These are phyloP conservation scores for Gamarada debralockiae DNA, from an alignment of 495 filamentous ascomycete species.

Conservation along the genomic window DNA sequence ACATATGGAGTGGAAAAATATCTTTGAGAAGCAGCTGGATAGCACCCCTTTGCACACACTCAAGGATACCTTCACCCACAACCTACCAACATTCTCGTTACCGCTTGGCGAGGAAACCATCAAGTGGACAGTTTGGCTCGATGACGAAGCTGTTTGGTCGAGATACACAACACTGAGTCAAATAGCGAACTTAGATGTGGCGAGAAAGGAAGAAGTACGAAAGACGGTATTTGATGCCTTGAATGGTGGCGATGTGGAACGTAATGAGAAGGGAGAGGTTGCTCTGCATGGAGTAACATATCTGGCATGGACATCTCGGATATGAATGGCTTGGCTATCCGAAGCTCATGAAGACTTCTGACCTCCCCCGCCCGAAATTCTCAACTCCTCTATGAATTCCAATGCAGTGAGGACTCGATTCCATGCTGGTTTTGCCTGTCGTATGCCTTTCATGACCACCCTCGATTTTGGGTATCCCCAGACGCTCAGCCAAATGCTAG, in stretches of 20 bases:
- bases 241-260: conserved; percentile 29
- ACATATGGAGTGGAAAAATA: conserved; percentile 45
- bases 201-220: conserved; percentile 42
- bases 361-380: too few relatives aligned
- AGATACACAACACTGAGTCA: conserved; percentile 52
- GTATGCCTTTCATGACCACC: too few relatives aligned
- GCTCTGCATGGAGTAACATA: conserved; percentile 51
- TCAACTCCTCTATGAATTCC: too few relatives aligned
- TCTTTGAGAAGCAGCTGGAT: conserved; percentile 47
- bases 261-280: conserved; percentile 50
- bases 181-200: conserved; percentile 48
- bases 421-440: too few relatives aligned
- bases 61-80: conserved; percentile 27
- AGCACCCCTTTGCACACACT: conserved; percentile 37
- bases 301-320: conserved; percentile 44
- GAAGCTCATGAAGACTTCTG: neutral
- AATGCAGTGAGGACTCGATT: too few relatives aligned
- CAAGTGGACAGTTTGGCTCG: conserved; percentile 43
- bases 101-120: conserved; percentile 38
- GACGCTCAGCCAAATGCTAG: neutral
- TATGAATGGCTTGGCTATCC: conserved; percentile 19
- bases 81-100: conserved; percentile 44
- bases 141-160: conserved; percentile 51
- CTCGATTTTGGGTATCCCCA: neutral
- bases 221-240: conserved; percentile 39